Evolutionary conservation across 164 flowering plant genomes (phyloP).

Genomic region (Chimonanthus praecox): DNA sequence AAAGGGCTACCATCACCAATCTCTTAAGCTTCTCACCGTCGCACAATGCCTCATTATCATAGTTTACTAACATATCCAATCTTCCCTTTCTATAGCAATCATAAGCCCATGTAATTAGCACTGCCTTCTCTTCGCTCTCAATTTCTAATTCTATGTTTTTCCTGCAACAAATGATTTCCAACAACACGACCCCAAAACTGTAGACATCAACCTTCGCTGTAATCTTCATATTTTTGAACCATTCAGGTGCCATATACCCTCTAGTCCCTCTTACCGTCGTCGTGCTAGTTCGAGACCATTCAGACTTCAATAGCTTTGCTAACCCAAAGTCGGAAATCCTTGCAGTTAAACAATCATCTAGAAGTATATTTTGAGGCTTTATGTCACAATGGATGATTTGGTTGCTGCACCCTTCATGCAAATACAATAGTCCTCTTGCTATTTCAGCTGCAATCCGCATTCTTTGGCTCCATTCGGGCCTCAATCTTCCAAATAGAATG

Average conservation of each 20-base stretch:
- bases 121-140: not conserved
- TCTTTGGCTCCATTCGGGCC: constrained; percentile 26
- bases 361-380: constrained; percentile 35
- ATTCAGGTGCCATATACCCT: constrained; percentile 19
- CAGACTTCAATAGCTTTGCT: constrained; percentile 15
- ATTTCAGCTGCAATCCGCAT: constrained; percentile 24
- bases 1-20: constrained; percentile 33
- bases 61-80: constrained; percentile 9
- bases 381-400: constrained; percentile 41
- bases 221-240: constrained; percentile 16
- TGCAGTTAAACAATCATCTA: constrained; percentile 16
- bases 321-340: constrained; percentile 28
- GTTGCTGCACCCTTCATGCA: constrained; percentile 38
- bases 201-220: constrained; percentile 19
- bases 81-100: constrained; percentile 15
- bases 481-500: constrained; percentile 20
- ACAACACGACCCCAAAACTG: constrained; percentile 20
- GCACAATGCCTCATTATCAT: constrained; percentile 8
- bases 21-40: constrained; percentile 16
- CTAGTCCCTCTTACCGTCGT: constrained; percentile 17
- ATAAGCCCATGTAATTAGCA: constrained; percentile 18
- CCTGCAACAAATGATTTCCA: constrained; percentile 20
- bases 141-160: constrained; percentile 5
- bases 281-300: constrained; percentile 6
- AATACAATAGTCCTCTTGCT: constrained; percentile 34